phyloP scores from a whole-genome alignment of 306 rosid genomes.

The Ceratonia siliqua region DNA sequence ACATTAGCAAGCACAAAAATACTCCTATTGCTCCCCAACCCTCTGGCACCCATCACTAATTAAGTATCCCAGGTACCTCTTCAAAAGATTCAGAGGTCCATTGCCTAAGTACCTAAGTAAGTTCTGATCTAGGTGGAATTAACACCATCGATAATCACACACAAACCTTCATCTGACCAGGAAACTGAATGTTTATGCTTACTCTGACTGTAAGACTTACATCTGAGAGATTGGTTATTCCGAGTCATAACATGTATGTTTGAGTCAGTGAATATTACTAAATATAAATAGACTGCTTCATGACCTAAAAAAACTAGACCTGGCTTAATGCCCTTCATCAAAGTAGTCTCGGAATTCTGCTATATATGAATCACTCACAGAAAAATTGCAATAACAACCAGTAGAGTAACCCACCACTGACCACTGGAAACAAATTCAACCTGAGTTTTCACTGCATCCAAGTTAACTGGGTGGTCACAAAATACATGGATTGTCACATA shows the following conservation, averaged over 20 bases:
- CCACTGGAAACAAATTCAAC: not conserved
- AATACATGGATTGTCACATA: not conserved
- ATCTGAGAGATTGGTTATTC: not conserved
- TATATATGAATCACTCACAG: not conserved
- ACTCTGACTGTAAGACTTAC: not conserved
- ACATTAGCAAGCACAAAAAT: not conserved
- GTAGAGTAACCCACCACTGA: not conserved
- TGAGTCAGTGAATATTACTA: not conserved
- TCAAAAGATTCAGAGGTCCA: not conserved
- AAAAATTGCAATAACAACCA: not conserved
- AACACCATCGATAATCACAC: not conserved
- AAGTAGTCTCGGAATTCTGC: not conserved
- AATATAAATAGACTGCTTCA: not conserved
- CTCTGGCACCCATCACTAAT: not conserved
- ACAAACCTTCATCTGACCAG: not conserved
- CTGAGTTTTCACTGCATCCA: not conserved
- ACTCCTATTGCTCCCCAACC: not conserved
- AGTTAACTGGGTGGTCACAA: not conserved
- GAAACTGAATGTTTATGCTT: not conserved
- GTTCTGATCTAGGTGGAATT: conserved; percentile 9
- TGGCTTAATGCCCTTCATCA: not conserved
- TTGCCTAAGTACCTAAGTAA: not conserved
- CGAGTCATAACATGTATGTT: not conserved
- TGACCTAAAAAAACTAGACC: not conserved
- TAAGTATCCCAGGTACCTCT: not conserved